phyloP scores from a whole-genome alignment of 1,284 basidiomycete genomes.

The Heimioporus punctisporus region DNA sequence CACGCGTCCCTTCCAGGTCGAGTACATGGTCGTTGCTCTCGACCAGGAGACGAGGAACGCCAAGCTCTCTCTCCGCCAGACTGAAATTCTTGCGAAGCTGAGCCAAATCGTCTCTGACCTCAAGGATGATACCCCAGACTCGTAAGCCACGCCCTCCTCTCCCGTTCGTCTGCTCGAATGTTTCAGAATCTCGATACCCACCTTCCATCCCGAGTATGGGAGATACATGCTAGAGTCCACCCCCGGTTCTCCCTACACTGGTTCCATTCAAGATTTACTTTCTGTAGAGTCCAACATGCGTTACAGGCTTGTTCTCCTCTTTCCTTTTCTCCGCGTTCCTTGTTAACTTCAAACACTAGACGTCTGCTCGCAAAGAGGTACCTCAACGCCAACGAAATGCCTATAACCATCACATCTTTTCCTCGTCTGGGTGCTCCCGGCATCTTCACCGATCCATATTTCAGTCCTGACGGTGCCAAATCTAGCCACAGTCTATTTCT shows the following conservation, averaged over 20 bases:
- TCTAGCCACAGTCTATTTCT: constrained; percentile 94
- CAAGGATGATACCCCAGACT: constrained; percentile 56
- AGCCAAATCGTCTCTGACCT: constrained; percentile 71
- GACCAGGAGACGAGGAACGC: constrained; percentile 83
- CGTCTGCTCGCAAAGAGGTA: constrained; percentile 86
- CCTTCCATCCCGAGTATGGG: constrained; percentile 99
- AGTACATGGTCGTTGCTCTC: constrained; percentile 95
- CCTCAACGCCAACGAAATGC: constrained; percentile 86
- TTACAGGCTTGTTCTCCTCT: constrained; percentile 56
- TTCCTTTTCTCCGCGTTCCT: neutral
- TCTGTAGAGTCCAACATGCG: constrained; percentile 96
- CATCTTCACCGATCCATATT: constrained; percentile 92
- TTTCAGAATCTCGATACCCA: constrained; percentile 74
- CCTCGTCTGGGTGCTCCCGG: constrained; percentile 90
- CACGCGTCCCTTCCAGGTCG: constrained; percentile 60
- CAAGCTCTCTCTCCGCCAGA: constrained; percentile 89
- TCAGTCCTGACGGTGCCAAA: constrained; percentile 70
- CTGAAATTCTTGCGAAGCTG: constrained; percentile 91
- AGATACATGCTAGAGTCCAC: constrained; percentile 99
- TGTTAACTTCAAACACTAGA: constrained; percentile 43
- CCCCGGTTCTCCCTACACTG: constrained; percentile 94
- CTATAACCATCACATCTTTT: constrained; percentile 95
- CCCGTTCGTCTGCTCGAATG: constrained; percentile 5
- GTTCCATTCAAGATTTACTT: constrained; percentile 82
- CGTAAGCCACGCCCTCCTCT: constrained; percentile 42